Base-by-base conservation (phyloP, 2,329 filamentous ascomycete genomes). In the Aspergillus ibericus region DNA sequence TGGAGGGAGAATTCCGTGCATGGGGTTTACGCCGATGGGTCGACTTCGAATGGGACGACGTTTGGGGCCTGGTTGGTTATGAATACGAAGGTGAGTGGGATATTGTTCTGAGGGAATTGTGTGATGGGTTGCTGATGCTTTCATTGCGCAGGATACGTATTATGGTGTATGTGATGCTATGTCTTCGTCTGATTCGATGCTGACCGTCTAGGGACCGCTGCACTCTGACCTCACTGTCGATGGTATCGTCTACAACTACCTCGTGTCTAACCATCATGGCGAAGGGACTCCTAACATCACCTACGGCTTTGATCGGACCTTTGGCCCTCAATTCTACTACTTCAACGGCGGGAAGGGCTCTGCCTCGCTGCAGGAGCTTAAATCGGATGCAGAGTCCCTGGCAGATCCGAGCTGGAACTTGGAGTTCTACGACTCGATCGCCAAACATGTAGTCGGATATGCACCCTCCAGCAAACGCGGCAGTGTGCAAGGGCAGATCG, bases 191-290 rank as follows among this genome's bases (percentile, higher is more conserved):
- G 29, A 4, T 9, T 4, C 4, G 3, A 27, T 25, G 16, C 56
- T 64, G 32, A 55, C 29, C 27, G 16, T 25, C 12, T 27, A 70
- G 68, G 86, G 85, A 0, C 85, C 85, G 0, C 72, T 85, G 2
- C 85, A 88, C 69, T 87, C 85, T 0, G 86, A 88, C 64, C 73
- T 88, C 5, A 81, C 81, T 0, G 86, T 88, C 0, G 86, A 88
- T 63, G 85, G 85, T 0, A 87, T 88, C 48, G 79, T 88, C 0
- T 88, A 88, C 69, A 87, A 88, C 66, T 88, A 88, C 65, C 81
- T 84, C 70, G 80, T 83, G 5, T 85, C 82, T 0, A 88, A 87
- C 59, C 85, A 88, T 62, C 85, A 88, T 55, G 85, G 86, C 5
- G 83, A 84, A 59, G 82, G 83, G 42, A 85, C 83, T 13, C 85